These are phyloP conservation scores for Xylaria sp. DNA, from an alignment of 2,329 filamentous ascomycete genomes.

Conservation along the genomic window DNA sequence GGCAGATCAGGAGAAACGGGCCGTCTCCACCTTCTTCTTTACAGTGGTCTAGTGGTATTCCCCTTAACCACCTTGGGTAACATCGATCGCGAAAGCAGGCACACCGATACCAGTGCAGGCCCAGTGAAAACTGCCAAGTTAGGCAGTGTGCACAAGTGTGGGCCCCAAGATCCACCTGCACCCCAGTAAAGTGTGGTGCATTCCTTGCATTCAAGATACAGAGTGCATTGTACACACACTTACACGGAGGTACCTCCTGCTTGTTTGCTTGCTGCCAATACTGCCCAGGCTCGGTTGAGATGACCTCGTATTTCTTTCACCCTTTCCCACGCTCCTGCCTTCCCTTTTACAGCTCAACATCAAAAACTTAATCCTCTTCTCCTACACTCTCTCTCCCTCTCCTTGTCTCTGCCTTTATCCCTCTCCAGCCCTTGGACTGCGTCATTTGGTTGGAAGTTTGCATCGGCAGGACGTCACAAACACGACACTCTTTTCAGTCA, in stretches of 20 bases:
- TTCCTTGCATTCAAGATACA: not conserved
- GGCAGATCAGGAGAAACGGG: conserved; percentile 17
- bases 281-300: conserved; percentile 30
- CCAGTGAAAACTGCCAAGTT: conserved; percentile 22
- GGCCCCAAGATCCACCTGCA: not conserved
- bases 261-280: not conserved
- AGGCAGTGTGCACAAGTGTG: conserved; percentile 1
- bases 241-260: not conserved
- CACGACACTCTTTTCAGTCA: conserved; percentile 37
- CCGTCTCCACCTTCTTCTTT: conserved; percentile 11
- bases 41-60: conserved; percentile 3
- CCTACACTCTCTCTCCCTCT: conserved; percentile 27
- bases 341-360: conserved; percentile 25
- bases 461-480: conserved; percentile 37
- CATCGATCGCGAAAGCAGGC: conserved; percentile 19
- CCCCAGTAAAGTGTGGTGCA: not conserved
- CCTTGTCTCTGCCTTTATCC: conserved; percentile 34
- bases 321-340: conserved; percentile 36
- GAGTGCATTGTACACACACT: not conserved
- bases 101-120: conserved; percentile 13
- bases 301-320: conserved; percentile 40
- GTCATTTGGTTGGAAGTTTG: conserved; percentile 36
- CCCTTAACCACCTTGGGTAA: conserved; percentile 22
- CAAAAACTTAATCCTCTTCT: conserved; percentile 19
- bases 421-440: conserved; percentile 28